These are phyloP conservation scores for Hippophae gyantsensis DNA, from an alignment of 306 rosid genomes.

Conservation along the genomic window DNA sequence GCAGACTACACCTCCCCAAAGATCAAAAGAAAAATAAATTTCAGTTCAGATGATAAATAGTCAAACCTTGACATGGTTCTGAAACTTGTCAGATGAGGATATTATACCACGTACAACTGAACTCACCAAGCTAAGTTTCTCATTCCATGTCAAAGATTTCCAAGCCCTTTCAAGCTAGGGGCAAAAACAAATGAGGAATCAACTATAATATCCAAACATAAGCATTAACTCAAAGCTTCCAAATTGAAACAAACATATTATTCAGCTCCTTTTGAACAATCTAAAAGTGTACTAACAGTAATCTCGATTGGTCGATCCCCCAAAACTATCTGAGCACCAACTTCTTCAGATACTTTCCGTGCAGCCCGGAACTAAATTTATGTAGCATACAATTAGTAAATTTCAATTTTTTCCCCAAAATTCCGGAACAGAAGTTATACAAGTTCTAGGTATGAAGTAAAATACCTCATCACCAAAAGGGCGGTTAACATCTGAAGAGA, in stretches of 20 bases:
- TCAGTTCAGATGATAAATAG: slow-evolving; percentile 10
- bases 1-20: too few relatives aligned
- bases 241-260: not conserved
- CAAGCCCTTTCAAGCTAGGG: slow-evolving; percentile 84
- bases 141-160: slow-evolving; percentile 62
- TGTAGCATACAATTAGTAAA: not conserved
- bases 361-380: slow-evolving; percentile 64
- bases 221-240: not conserved
- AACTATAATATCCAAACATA: not conserved
- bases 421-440: not conserved
- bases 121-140: slow-evolving; percentile 55
- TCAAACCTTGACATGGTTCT: slow-evolving; percentile 46
- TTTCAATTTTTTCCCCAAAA: not conserved
- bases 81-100: slow-evolving; percentile 41
- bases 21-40: not conserved
- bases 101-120: slow-evolving; percentile 67
- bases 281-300: slow-evolving; percentile 49
- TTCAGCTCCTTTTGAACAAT: slow-evolving; percentile 3
- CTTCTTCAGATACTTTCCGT: slow-evolving; percentile 74
- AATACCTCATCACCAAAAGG: slow-evolving; percentile 88
- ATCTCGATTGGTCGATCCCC: slow-evolving; percentile 94
- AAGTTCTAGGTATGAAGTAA: not conserved
- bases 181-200: too few relatives aligned
- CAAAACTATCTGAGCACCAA: slow-evolving; percentile 78
- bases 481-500: slow-evolving; percentile 64